phyloP scores from a whole-genome alignment of 805 yeast genomes.

The Yamadazyma olivae region DNA sequence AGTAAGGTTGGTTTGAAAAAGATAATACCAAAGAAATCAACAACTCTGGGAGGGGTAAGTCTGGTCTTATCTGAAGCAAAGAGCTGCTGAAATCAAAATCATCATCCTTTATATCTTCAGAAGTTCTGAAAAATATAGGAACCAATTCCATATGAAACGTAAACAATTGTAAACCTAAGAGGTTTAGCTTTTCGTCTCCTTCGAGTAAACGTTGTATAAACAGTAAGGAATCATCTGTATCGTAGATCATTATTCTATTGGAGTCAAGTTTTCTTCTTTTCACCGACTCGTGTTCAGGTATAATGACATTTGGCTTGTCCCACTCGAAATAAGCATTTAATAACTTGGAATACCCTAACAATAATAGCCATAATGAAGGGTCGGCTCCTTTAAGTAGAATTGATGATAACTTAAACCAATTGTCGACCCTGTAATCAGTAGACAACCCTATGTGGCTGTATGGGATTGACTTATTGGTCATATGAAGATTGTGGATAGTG shows the following conservation, averaged over 20 bases:
- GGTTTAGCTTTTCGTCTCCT: not conserved
- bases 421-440: not conserved
- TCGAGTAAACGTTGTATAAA: not conserved
- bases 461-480: not conserved
- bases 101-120: too few species aligned
- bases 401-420: slow-evolving; percentile 25
- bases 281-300: not conserved
- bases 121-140: not conserved
- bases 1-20: not conserved
- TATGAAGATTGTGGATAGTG: not conserved
- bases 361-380: slow-evolving; percentile 39
- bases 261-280: slow-evolving; percentile 3
- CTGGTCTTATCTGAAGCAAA: not conserved
- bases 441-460: not conserved
- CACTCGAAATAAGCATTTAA: slow-evolving; percentile 24
- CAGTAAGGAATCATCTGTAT: not conserved
- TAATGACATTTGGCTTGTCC: not conserved
- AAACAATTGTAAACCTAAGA: slow-evolving; percentile 2
- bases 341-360: slow-evolving; percentile 31
- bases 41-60: not conserved
- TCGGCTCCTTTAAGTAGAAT: slow-evolving; percentile 18
- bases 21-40: not conserved
- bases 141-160: slow-evolving; percentile 4
- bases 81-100: not conserved
- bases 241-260: not conserved